These are phyloP conservation scores for Hansenula lynferdii DNA, from an alignment of 1,139 yeast species.

Conservation along the genomic window DNA sequence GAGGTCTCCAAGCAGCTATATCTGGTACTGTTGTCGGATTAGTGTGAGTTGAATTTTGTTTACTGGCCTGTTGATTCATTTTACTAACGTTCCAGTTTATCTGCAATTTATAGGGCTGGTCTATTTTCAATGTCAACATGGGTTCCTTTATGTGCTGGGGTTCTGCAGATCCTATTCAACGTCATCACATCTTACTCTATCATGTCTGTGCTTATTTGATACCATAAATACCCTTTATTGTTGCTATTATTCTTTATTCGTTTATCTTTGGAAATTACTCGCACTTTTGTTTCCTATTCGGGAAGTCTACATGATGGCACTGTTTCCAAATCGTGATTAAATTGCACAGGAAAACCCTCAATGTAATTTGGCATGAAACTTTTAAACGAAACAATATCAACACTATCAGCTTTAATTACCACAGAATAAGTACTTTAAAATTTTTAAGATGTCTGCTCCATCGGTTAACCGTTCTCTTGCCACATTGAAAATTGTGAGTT, in stretches of 20 bases:
- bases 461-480: slow-evolving; percentile 75
- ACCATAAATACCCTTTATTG: too few relatives aligned
- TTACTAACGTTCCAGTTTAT: slow-evolving; percentile 22
- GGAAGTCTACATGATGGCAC: slow-evolving; percentile 6
- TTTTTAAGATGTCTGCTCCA: slow-evolving; percentile 40
- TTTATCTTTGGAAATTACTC: too few relatives aligned
- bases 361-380: not conserved
- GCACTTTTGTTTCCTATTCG: slow-evolving; percentile 5
- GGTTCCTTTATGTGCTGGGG: slow-evolving; percentile 84
- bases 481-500: slow-evolving; percentile 53
- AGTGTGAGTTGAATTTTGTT: slow-evolving; percentile 27
- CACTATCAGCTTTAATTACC: too few relatives aligned
- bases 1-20: slow-evolving; percentile 59
- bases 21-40: slow-evolving; percentile 77
- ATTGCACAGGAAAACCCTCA: not conserved
- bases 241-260: too few relatives aligned
- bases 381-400: not conserved
- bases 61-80: not conserved
- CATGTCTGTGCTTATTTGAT: slow-evolving; percentile 37
- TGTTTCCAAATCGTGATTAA: not conserved
- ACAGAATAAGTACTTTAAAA: too few relatives aligned
- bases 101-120: slow-evolving; percentile 74
- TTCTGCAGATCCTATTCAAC: slow-evolving; percentile 61
- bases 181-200: slow-evolving; percentile 60
- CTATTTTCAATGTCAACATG: slow-evolving; percentile 85